These are phyloP conservation scores for Penicillium waksmanii DNA, from an alignment of 495 filamentous ascomycete species.

Conservation along the genomic window DNA sequence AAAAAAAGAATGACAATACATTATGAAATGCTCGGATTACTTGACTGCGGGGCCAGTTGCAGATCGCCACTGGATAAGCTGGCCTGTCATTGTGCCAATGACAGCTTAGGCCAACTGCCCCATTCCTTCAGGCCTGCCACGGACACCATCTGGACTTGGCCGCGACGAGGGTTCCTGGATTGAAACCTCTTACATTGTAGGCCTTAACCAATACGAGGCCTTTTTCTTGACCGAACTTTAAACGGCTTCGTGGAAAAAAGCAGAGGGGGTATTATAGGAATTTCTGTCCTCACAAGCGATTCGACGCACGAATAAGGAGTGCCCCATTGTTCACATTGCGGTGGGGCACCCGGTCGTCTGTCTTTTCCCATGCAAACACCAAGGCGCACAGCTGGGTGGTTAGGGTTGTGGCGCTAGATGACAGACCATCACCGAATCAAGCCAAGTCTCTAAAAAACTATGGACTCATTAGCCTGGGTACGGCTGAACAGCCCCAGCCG, in stretches of 20 bases:
- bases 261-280: background rate
- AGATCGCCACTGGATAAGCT: slow-evolving; percentile 9
- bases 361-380: slow-evolving; percentile 15
- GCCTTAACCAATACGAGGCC: background rate
- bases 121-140: slow-evolving; percentile 4
- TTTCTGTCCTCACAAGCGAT: slow-evolving; percentile 11
- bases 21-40: slow-evolving; percentile 1
- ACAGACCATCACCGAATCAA: slow-evolving; percentile 12
- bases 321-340: slow-evolving; percentile 16
- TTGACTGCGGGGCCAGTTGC: slow-evolving; percentile 1
- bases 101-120: background rate
- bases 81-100: slow-evolving; percentile 15
- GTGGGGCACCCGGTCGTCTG: slow-evolving; percentile 25
- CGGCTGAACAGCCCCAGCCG: slow-evolving; percentile 22
- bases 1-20: slow-evolving; percentile 2
- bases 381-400: slow-evolving; percentile 11
- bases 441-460: slow-evolving; percentile 11
- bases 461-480: slow-evolving; percentile 8
- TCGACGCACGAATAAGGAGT: slow-evolving; percentile 24
- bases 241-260: background rate
- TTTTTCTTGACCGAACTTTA: background rate
- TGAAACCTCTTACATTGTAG: background rate
- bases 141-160: background rate
- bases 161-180: slow-evolving; percentile 1
- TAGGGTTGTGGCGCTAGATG: slow-evolving; percentile 24